Percentiles rank a stretch among this genome's conserved stretches.
These are phyloP conservation scores for Ichthyophthirius multifiliis DNA, from an alignment of 169 alveolate genomes.

Conservation along the genomic window DNA sequence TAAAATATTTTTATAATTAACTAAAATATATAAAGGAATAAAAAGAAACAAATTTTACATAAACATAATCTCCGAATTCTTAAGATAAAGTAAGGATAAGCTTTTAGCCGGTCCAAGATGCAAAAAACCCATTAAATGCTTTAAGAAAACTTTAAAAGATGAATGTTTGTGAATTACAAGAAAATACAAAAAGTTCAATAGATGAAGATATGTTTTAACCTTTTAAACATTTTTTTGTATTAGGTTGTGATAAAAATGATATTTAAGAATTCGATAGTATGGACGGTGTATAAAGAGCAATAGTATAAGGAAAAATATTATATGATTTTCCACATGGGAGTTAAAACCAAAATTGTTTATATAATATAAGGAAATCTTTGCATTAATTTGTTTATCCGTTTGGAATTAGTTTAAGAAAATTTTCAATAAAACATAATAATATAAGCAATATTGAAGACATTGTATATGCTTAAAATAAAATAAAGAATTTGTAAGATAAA, in stretches of 20 bases:
- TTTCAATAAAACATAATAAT: not conserved
- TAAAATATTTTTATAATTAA: too few species aligned
- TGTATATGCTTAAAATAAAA: not conserved
- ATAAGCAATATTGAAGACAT: not conserved
- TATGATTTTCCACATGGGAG: not conserved
- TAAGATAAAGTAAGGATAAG: too few species aligned
- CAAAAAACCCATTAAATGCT: too few species aligned
- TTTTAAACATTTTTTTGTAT: not conserved
- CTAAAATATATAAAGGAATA: too few species aligned
- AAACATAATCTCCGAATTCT: too few species aligned
- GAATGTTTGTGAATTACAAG: too few species aligned
- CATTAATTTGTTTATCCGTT: not conserved
- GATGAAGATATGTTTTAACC: constrained; percentile 5
- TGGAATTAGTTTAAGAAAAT: not conserved
- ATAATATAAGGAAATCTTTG: not conserved
- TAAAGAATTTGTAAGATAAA: not conserved
- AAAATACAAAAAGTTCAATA: not conserved
- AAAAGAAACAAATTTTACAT: too few species aligned
- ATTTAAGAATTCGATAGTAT: not conserved
- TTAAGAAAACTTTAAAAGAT: too few species aligned
- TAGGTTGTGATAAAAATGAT: constrained; percentile 1
- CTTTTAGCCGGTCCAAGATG: too few species aligned
- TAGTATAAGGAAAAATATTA: not conserved
- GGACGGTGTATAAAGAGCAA: not conserved
- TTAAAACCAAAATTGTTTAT: not conserved